These are phyloP conservation scores for Dispira simplex DNA, from an alignment of 192 early-diverging fungal species.

Conservation along the genomic window DNA sequence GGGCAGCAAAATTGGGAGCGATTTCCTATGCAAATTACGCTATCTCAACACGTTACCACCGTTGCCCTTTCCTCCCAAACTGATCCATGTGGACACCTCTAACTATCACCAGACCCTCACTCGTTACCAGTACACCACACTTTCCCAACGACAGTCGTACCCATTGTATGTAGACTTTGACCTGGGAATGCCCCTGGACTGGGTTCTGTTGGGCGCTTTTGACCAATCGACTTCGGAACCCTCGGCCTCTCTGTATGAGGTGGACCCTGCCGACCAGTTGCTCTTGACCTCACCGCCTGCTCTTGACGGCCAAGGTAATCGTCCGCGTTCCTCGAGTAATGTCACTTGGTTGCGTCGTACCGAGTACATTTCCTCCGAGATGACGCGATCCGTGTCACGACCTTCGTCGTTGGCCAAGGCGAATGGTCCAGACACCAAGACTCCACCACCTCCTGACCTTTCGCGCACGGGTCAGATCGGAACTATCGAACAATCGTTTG, in stretches of 20 bases:
- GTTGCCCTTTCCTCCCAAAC: slow-evolving; percentile 32
- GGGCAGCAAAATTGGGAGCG: slow-evolving; percentile 22
- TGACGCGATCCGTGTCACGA: not conserved
- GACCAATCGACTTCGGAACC: slow-evolving; percentile 15
- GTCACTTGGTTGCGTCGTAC: slow-evolving; percentile 12
- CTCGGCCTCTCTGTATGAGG: slow-evolving; percentile 12
- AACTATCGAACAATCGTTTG: slow-evolving; percentile 10
- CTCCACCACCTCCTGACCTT: not conserved
- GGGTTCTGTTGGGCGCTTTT: slow-evolving; percentile 25
- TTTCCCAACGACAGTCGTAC: slow-evolving; percentile 29
- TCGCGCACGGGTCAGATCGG: slow-evolving; percentile 4
- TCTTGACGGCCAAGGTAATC: not conserved
- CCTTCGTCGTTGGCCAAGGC: not conserved
- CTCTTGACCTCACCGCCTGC: slow-evolving; percentile 21
- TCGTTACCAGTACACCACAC: slow-evolving; percentile 28
- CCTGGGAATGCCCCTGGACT: slow-evolving; percentile 33
- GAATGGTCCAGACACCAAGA: no score
- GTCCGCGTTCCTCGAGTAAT: not conserved
- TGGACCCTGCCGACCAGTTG: slow-evolving; percentile 25
- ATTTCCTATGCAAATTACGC: slow-evolving; percentile 31
- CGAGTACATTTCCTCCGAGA: slow-evolving; percentile 10
- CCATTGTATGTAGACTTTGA: slow-evolving; percentile 29
- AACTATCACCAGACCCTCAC: slow-evolving; percentile 25
- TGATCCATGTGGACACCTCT: slow-evolving; percentile 26
- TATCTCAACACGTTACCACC: slow-evolving; percentile 31